Percentiles rank a stretch among this genome's conserved stretches.
Evolutionary conservation across 331 rosid genomes (phyloP).

Genomic region (Pyrus hybrid): DNA sequence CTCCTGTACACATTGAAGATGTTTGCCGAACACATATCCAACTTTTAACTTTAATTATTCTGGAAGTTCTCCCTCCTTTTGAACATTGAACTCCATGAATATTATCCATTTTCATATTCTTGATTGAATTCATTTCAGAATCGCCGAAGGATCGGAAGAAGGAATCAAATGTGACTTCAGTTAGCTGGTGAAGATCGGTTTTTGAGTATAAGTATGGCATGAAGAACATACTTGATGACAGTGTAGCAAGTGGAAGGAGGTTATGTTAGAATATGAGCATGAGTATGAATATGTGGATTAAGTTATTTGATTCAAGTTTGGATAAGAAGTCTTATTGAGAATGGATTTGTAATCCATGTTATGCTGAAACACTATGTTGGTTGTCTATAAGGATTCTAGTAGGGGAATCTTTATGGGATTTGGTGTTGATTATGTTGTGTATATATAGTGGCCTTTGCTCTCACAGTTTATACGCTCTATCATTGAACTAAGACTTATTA

Average conservation of each 20-base stretch:
- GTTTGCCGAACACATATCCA: conserved; percentile 35
- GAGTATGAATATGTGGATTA: no score
- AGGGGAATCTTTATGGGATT: no score
- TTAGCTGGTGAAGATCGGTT: conserved; percentile 15
- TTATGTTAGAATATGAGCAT: no score
- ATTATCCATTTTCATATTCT: not conserved
- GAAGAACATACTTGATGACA: conserved; percentile 11
- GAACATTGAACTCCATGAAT: not conserved
- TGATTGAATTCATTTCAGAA: conserved; percentile 1
- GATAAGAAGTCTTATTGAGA: no score
- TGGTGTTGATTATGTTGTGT: no score
- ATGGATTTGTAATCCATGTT: no score
- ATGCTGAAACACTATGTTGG: no score
- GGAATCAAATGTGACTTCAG: conserved; percentile 8
- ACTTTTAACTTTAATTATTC: not conserved
- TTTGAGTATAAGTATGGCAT: conserved; percentile 5
- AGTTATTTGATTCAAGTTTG: no score
- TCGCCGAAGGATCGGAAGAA: conserved; percentile 1
- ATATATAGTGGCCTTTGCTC: no score
- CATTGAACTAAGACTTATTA: no score
- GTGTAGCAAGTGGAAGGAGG: not conserved
- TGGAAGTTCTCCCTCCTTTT: not conserved
- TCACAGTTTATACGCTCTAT: no score
- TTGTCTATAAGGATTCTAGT: no score
- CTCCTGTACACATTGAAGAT: conserved; percentile 42